Percentiles rank a stretch among this genome's conserved stretches.
phyloP scores from a whole-genome alignment of 2,329 filamentous ascomycete genomes.

The Rugonectria rugulosa region DNA sequence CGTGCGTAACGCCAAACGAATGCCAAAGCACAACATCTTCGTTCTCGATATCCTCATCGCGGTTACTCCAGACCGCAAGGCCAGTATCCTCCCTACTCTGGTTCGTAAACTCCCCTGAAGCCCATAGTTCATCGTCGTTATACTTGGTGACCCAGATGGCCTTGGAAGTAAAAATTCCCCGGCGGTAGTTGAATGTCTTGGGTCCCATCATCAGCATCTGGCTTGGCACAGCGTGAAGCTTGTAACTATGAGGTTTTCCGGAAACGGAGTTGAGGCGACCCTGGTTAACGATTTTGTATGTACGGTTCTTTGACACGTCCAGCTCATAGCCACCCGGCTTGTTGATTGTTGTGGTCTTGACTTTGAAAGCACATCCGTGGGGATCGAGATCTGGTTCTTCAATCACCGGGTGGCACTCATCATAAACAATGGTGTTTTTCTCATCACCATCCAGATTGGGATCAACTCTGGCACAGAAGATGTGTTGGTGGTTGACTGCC shows the following conservation, averaged over 20 bases:
- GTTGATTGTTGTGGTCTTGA: slow-evolving; percentile 51
- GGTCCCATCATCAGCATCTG: slow-evolving; percentile 42
- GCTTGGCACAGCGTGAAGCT: slow-evolving; percentile 53
- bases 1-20: slow-evolving; percentile 86
- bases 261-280: slow-evolving; percentile 45
- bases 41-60: slow-evolving; percentile 67
- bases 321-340: slow-evolving; percentile 55
- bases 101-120: slow-evolving; percentile 59
- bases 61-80: slow-evolving; percentile 5
- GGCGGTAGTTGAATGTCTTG: slow-evolving; percentile 23
- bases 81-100: slow-evolving; percentile 54
- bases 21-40: slow-evolving; percentile 88
- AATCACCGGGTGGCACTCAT: slow-evolving; percentile 18
- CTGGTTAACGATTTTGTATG: slow-evolving; percentile 56
- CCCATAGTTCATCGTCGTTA: slow-evolving; percentile 57
- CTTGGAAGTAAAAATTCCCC: slow-evolving; percentile 19
- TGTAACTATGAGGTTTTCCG: slow-evolving; percentile 46
- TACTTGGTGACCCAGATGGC: slow-evolving; percentile 57
- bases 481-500: slow-evolving; percentile 70
- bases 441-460: slow-evolving; percentile 65
- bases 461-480: slow-evolving; percentile 68
- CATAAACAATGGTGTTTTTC: slow-evolving; percentile 45
- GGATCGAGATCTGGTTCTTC: slow-evolving; percentile 54
- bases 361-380: slow-evolving; percentile 53
- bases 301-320: slow-evolving; percentile 53